These are phyloP conservation scores for Ganoderma leucocontextum DNA, from an alignment of 1,284 basidiomycete species.

Conservation along the genomic window DNA sequence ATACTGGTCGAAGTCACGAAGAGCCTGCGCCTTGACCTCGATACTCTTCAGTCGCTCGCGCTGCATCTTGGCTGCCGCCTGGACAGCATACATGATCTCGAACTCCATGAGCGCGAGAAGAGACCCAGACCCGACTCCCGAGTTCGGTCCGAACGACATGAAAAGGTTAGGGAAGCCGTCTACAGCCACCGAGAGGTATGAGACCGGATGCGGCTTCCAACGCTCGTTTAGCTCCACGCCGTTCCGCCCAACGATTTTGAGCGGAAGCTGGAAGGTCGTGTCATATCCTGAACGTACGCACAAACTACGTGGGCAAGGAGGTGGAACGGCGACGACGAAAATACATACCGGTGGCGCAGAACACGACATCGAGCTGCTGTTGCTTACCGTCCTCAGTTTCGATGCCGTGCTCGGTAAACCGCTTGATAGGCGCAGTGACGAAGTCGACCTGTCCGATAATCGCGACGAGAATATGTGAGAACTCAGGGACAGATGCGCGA, in stretches of 20 bases:
- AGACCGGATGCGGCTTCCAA: conserved; percentile 60
- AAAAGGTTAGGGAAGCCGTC: conserved; percentile 73
- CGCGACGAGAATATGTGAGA: background rate
- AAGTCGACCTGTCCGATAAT: conserved; percentile 56
- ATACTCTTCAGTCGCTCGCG: conserved; percentile 66
- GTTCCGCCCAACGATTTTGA: conserved; percentile 60
- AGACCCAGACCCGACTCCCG: conserved; percentile 60
- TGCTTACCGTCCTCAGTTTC: conserved; percentile 61
- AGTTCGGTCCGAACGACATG: conserved; percentile 63
- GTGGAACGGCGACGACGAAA: background rate
- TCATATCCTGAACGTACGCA: conserved; percentile 53
- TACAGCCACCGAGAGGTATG: conserved; percentile 62
- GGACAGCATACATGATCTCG: conserved; percentile 62
- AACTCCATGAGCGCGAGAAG: conserved; percentile 63
- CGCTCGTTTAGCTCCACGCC: conserved; percentile 57
- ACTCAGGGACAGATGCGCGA: background rate
- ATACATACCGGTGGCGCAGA: conserved; percentile 41
- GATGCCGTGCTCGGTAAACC: conserved; percentile 61
- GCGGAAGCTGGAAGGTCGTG: conserved; percentile 56
- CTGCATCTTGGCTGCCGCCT: conserved; percentile 63
- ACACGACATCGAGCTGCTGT: conserved; percentile 63
- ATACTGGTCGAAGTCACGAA: conserved; percentile 14
- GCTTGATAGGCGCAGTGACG: conserved; percentile 56
- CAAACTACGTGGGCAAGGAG: background rate
- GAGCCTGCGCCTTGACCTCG: conserved; percentile 15